Evolutionary conservation across 2,329 filamentous ascomycete species (phyloP).

Genomic region (Gremmenia infestans): DNA sequence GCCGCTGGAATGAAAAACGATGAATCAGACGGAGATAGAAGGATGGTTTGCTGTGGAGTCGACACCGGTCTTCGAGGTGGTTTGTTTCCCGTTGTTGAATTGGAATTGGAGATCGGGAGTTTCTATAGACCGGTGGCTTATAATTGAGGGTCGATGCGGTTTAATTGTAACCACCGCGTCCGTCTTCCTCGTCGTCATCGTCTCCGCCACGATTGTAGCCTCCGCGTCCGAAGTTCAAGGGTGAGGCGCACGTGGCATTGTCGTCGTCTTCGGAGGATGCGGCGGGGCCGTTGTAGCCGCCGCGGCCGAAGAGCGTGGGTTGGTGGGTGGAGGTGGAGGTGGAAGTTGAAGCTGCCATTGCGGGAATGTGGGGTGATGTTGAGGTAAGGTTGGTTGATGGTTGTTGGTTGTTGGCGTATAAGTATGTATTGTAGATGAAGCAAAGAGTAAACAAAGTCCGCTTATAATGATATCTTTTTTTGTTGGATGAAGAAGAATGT

Average conservation of each 20-base stretch:
- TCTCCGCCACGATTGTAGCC: conserved; percentile 25
- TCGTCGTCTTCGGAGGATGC: not conserved
- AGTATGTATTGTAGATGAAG: not conserved
- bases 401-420: not conserved
- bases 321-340: not conserved
- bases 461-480: no score
- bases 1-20: no score
- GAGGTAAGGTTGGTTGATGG: not conserved
- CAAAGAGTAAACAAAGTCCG: no score
- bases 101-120: not conserved
- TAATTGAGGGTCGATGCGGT: not conserved
- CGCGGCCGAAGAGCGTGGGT: conserved; percentile 21
- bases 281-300: conserved; percentile 23
- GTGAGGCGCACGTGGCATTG: not conserved
- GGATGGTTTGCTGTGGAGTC: not conserved
- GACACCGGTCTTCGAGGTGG: not conserved
- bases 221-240: conserved; percentile 20
- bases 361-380: conserved; percentile 2
- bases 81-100: not conserved
- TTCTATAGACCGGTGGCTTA: not conserved
- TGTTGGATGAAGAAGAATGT: no score
- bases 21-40: no score
- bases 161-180: conserved; percentile 29
- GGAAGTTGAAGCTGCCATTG: conserved; percentile 21
- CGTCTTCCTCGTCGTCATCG: conserved; percentile 31